These are phyloP conservation scores for Ettlia oleoabundans DNA, from an alignment of 139 green algal species.

Conservation along the genomic window DNA sequence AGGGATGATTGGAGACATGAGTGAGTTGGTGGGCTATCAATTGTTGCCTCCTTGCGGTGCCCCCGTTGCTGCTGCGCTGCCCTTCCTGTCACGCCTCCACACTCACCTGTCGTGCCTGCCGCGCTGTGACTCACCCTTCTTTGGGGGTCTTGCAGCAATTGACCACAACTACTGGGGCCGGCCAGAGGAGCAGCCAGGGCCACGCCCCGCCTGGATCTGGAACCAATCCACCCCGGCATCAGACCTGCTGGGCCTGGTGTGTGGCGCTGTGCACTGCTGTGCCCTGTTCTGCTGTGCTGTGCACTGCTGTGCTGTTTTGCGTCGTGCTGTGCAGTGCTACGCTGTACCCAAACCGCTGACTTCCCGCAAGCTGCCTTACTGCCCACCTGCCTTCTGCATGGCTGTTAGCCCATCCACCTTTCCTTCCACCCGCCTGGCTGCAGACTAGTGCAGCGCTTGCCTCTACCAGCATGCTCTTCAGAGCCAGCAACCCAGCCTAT, in stretches of 20 bases:
- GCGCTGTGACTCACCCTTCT: not conserved
- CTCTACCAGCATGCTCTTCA: slow-evolving; percentile 3
- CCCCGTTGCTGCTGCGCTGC: too few species aligned
- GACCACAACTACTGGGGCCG: slow-evolving; percentile 35
- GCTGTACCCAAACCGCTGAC: too few species aligned
- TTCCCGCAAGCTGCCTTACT: not conserved
- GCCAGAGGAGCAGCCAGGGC: slow-evolving; percentile 13
- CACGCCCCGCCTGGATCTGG: slow-evolving; percentile 22
- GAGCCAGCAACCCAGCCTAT: slow-evolving; percentile 31
- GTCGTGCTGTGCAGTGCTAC: too few species aligned
- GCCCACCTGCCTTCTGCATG: not conserved
- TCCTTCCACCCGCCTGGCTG: not conserved
- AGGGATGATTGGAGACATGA: slow-evolving; percentile 38
- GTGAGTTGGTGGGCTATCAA: not conserved
- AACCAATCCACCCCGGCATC: slow-evolving; percentile 5
- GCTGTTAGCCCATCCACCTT: too few species aligned
- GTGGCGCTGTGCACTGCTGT: too few species aligned
- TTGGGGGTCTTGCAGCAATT: not conserved
- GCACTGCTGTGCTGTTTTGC: too few species aligned
- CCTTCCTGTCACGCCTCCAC: too few species aligned
- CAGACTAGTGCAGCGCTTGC: slow-evolving; percentile 6
- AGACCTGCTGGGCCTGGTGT: slow-evolving; percentile 19
- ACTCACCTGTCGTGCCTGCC: too few species aligned
- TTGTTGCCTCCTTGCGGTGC: too few species aligned
- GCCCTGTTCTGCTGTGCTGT: not conserved